These are phyloP conservation scores for Radiomyces spectabilis DNA, from an alignment of 192 early-diverging fungal species.

Conservation along the genomic window DNA sequence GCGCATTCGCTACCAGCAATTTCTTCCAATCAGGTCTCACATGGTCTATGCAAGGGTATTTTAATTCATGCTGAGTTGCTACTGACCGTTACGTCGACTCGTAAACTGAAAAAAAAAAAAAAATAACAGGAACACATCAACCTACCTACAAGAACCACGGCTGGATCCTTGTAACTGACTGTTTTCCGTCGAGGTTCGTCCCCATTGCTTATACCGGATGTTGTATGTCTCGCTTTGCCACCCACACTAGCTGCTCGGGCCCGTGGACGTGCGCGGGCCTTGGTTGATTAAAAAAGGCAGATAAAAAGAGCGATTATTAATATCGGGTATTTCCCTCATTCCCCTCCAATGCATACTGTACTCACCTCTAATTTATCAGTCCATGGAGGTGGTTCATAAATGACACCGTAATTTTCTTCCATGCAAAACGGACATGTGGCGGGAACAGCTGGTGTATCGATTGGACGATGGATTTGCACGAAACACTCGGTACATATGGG, in stretches of 20 bases:
- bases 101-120: background rate
- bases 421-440: slow-evolving; percentile 84
- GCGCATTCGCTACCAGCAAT: slow-evolving; percentile 31
- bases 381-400: slow-evolving; percentile 53
- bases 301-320: too few relatives aligned
- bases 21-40: slow-evolving; percentile 63
- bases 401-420: slow-evolving; percentile 72
- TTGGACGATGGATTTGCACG: slow-evolving; percentile 84
- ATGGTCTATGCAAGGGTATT: too few relatives aligned
- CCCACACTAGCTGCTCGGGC: too few relatives aligned
- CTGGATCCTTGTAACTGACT: slow-evolving; percentile 45
- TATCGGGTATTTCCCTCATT: too few relatives aligned
- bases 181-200: slow-evolving; percentile 33
- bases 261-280: background rate
- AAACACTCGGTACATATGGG: slow-evolving; percentile 96
- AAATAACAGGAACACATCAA: background rate
- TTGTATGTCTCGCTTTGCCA: slow-evolving; percentile 26
- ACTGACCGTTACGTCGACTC: too few relatives aligned
- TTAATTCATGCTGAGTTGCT: too few relatives aligned
- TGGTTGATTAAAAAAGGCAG: too few relatives aligned
- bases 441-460: slow-evolving; percentile 52
- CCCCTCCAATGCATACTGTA: too few relatives aligned
- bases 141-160: slow-evolving; percentile 67
- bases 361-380: slow-evolving; percentile 1
- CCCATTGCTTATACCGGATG: slow-evolving; percentile 12